Conservation (phyloP, 768 basidiomycete genomes). For the Suillus americanus region DNA sequence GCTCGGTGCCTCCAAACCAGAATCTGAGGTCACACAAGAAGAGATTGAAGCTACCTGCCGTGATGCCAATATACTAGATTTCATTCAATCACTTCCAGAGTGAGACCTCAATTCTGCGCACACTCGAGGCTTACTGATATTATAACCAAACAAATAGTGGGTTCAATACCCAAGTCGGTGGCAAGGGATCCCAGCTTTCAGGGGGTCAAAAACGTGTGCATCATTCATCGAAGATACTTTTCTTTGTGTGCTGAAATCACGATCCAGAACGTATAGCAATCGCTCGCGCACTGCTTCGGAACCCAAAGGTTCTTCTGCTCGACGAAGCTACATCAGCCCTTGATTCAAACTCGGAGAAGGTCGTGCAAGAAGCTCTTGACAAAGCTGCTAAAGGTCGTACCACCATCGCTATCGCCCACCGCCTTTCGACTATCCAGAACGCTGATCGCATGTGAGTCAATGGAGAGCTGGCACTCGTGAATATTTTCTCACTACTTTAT, state of each 20-base stretch:
- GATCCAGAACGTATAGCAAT: constrained; percentile 69
- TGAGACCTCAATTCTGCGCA: constrained; percentile 35
- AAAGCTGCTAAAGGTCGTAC: constrained; percentile 90
- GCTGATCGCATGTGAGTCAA: constrained; percentile 79
- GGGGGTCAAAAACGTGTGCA: constrained; percentile 82
- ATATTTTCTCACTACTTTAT: constrained; percentile 8
- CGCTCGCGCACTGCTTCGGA: constrained; percentile 84
- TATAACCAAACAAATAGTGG: constrained; percentile 56
- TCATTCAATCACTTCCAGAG: constrained; percentile 82
- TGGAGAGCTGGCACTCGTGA: neutral
- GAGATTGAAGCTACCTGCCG: constrained; percentile 86
- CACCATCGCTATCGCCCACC: constrained; percentile 93
- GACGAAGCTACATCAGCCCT: constrained; percentile 93
- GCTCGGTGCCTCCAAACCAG: constrained; percentile 78
- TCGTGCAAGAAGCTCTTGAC: constrained; percentile 94
- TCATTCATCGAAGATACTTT: constrained; percentile 1
- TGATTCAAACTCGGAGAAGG: constrained; percentile 88
- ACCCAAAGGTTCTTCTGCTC: constrained; percentile 84
- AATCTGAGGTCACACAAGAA: constrained; percentile 75
- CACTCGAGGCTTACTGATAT: constrained; percentile 10
- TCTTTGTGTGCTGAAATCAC: neutral
- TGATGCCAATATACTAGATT: constrained; percentile 88
- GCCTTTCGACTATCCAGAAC: constrained; percentile 92
- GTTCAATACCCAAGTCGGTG: constrained; percentile 89
- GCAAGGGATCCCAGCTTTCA: constrained; percentile 86